Evolutionary conservation across 306 rosid genomes (phyloP), one percentile per base, ranked within the genome.

Genomic region (Hippophae gyantsensis): DNA sequence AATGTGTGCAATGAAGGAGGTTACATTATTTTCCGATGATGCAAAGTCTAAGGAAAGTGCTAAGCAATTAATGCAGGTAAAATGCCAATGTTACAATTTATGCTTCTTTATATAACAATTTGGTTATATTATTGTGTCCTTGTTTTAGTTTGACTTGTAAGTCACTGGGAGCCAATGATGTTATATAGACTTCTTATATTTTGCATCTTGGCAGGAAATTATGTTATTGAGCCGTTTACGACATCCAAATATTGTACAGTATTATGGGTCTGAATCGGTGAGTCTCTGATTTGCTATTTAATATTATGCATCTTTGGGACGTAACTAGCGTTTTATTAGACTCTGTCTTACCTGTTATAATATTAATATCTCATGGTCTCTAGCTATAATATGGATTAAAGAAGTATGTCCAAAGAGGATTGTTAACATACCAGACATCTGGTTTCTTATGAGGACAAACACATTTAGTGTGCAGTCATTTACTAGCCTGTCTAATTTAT

Each of bases 1-100:
- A 74, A 86, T 93, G 95, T 93, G 99, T 73, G 99, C 99, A 77
- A 82, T 93, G 95, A 93, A 93, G 84, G 99, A 93, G 81, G 99
- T 93, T 42, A 93, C 99, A 40, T 67, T 93, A 76, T 88, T 93
- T 86, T 80, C 99, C 44, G 99, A 93, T 65, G 99, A 93, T 79
- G 94, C 95, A 57, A 93, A 93, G 81, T 93, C 97, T 7, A 82
- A 70, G 83, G 97, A 93, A 88, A 84, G 97, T 72, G 87, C 97
- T 10, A 88, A 88, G 82, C 99, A 93, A 76, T 80, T 93, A 69
- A 86, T 61, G 81, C 99, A 93, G 97, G 99, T 88, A 74, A 70
- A 56, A 57, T 62, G 11, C 52, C 58, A 51, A 47, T 57, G 44
- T 54, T 10, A 59, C 41, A 60, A 61, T 42, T 41, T 25, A 6